These are phyloP conservation scores for Aspergillus cavernicola DNA, from an alignment of 495 filamentous ascomycete species.

Conservation along the genomic window DNA sequence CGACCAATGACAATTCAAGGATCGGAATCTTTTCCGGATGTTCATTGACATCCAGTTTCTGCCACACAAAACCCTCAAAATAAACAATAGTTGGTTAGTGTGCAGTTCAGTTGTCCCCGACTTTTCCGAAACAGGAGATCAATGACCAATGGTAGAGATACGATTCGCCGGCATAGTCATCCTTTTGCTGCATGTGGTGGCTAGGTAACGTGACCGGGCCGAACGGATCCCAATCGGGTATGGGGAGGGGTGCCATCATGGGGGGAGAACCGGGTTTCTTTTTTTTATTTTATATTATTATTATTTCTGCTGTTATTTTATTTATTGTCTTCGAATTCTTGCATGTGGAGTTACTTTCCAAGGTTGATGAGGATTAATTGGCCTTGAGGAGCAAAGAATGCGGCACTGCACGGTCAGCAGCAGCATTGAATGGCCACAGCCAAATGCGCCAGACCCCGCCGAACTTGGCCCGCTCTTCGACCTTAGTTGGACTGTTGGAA, in stretches of 20 bases:
- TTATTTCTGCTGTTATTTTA: not conserved
- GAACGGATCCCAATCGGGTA: conserved; percentile 15
- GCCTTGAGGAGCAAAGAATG: not conserved
- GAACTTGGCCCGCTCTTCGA: conserved; percentile 16
- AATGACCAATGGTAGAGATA: conserved; percentile 7
- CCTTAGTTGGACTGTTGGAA: not conserved
- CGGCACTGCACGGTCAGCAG: conserved; percentile 9
- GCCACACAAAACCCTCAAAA: not conserved
- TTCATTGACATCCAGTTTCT: not conserved
- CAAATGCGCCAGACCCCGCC: conserved; percentile 12
- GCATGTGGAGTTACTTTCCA: not conserved
- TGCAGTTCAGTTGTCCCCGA: not conserved
- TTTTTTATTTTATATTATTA: not conserved
- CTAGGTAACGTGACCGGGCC: conserved; percentile 32
- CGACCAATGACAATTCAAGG: not conserved
- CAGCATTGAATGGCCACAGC: conserved; percentile 1
- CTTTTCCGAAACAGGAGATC: not conserved
- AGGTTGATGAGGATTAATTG: not conserved
- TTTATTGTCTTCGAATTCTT: not conserved
- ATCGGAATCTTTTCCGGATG: conserved; percentile 4
- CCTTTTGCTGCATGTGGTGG: not conserved
- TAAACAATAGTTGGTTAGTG: not conserved
- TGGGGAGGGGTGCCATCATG: conserved; percentile 1
- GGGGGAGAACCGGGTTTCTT: too few relatives aligned
- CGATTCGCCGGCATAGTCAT: not conserved